Conservation (phyloP, 306 rosid species). For the Heteromeles arbutifolia region DNA sequence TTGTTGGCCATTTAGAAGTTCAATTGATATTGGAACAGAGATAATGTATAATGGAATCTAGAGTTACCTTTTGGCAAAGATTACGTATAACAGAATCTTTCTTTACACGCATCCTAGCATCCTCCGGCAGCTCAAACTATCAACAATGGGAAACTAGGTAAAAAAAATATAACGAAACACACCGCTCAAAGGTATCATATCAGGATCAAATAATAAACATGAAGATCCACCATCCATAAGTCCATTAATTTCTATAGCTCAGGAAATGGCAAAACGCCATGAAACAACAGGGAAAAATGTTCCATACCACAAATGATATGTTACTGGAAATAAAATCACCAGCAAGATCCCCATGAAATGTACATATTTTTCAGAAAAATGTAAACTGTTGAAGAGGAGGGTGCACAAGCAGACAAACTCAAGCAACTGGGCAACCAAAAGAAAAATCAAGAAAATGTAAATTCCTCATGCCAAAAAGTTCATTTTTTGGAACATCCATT, state of each 20-base stretch:
- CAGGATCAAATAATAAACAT: conserved; percentile 5
- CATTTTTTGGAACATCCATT: not conserved
- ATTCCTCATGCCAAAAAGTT: not conserved
- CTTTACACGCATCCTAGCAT: conserved; percentile 58
- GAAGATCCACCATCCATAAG: not conserved
- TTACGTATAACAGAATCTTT: conserved; percentile 81
- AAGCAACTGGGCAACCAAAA: not conserved
- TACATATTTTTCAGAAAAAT: not conserved
- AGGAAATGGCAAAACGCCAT: not conserved
- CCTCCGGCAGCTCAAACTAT: conserved; percentile 82
- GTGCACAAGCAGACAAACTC: not conserved
- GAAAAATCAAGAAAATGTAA: not conserved
- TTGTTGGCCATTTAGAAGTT: not conserved
- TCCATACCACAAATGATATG: not conserved
- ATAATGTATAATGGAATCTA: conserved; percentile 70
- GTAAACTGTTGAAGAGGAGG: not conserved
- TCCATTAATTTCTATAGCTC: not conserved
- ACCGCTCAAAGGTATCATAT: conserved; percentile 4
- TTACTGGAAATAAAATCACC: not conserved
- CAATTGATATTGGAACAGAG: conserved; percentile 15
- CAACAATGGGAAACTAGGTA: conserved; percentile 4
- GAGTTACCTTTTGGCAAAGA: conserved; percentile 79
- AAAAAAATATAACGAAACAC: not conserved
- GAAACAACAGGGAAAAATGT: not conserved
- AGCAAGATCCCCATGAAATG: not conserved